Conservation (phyloP, 73 alveolate species). For the Blepharisma japonicum region DNA sequence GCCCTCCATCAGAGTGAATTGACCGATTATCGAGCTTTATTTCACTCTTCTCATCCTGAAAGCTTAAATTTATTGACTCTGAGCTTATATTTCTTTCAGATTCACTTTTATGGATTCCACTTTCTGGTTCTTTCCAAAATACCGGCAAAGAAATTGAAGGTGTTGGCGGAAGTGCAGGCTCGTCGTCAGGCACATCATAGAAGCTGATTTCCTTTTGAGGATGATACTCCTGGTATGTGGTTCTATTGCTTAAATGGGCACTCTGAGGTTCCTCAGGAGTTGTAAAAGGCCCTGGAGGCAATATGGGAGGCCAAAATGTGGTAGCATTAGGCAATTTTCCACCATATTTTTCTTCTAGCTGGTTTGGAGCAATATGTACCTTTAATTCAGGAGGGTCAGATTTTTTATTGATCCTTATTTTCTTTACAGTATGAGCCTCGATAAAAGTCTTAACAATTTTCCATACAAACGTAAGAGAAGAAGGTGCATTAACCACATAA, state of each 20-base stretch:
- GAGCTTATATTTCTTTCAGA: neutral
- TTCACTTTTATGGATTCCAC: neutral
- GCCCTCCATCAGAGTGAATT: too few species aligned
- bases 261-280: neutral
- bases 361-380: slow-evolving; percentile 10
- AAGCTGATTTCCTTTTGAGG: neutral
- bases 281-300: slow-evolving; percentile 2
- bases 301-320: slow-evolving; percentile 24
- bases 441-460: slow-evolving; percentile 27
- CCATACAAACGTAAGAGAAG: slow-evolving; percentile 36
- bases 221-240: neutral
- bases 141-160: neutral
- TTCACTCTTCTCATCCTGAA: too few species aligned
- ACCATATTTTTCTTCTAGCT: slow-evolving; percentile 42
- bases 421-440: slow-evolving; percentile 34
- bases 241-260: neutral
- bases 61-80: neutral
- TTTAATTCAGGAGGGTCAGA: slow-evolving; percentile 9
- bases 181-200: neutral
- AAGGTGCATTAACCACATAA: slow-evolving; percentile 44
- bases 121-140: neutral
- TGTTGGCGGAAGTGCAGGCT: neutral
- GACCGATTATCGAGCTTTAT: too few species aligned
- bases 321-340: slow-evolving; percentile 27
- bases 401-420: slow-evolving; percentile 29